Base-by-base conservation (phyloP, 495 filamentous ascomycete species). In the Penicillium psychrofluorescens region DNA sequence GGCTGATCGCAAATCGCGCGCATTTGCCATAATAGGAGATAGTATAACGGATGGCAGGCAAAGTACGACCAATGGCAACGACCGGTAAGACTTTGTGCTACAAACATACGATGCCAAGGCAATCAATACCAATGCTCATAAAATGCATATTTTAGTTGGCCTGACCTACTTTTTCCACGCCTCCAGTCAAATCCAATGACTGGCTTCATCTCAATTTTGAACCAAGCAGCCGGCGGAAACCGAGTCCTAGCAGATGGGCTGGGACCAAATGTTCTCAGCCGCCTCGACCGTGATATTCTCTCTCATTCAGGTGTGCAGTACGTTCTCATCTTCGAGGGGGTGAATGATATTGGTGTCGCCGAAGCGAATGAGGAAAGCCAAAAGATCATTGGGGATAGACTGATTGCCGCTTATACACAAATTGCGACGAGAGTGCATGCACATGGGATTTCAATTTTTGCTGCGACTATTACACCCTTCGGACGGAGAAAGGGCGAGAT, bases 201-300 rank as follows among this genome's bases (percentile, higher is more conserved):
- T 34, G 48, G 69, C 31, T 38, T 58, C 27, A 74, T 86, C 32
- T 66, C 72, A 4, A 67, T 87, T 11, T 66, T 75, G 50, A 88
- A 87, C 63, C 79, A 86, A 66, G 83, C 82, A n/a, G 83, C 82
- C 0, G 84, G 84, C 30, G 83, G 84, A 33, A 87, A 88, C 65
- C 67, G 79, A 3, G 71, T 87, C 1, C 71, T 88, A 0, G 55
- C 49, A 14, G 80, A 83, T 43, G 77, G 82, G 3, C 66, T 81
- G 0, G 84, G 84, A 6, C 82, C 83, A 4, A 77, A 76, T 14
- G 71, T 80, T 1, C 56, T 84, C 30, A 62, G 64, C 38, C 76
- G 84, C 0, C 68, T 85, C 48, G 78, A 84, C 53, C 71, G 83
- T 11, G 84, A 88, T 54, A 71, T 80, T 5, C 61, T 88, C 11